Percentiles rank a stretch among this genome's conserved stretches.
Conservation (phyloP, 2,329 filamentous ascomycete species). For the Calcarisporium arbuscula region DNA sequence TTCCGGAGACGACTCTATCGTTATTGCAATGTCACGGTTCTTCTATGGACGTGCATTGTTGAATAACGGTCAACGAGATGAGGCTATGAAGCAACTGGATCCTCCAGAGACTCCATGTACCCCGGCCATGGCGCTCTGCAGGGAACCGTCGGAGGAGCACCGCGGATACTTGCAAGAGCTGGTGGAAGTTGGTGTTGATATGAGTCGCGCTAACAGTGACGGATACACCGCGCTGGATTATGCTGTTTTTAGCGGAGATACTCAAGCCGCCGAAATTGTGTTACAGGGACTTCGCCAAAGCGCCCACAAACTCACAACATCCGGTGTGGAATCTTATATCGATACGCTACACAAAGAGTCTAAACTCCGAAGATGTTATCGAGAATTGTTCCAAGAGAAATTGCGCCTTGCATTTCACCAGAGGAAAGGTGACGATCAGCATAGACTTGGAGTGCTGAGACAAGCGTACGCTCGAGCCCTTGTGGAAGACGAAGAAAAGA, state of each 20-base stretch:
- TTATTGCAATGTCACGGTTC: constrained; percentile 23
- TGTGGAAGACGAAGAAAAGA: constrained; percentile 15
- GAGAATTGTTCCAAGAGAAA: constrained; percentile 29
- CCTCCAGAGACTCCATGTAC: constrained; percentile 16
- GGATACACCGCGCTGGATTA: constrained; percentile 31
- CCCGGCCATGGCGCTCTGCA: constrained; percentile 29
- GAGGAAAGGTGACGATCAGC: constrained; percentile 10
- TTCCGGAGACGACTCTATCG: constrained; percentile 17
- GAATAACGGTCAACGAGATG: constrained; percentile 13
- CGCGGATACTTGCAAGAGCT: constrained; percentile 24
- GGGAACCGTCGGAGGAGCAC: constrained; percentile 30
- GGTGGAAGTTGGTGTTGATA: constrained; percentile 23
- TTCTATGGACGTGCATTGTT: constrained; percentile 25
- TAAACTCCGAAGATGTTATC: constrained; percentile 25
- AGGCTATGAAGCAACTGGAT: constrained; percentile 24
- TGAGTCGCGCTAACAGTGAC: constrained; percentile 23
- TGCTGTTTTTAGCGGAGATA: constrained; percentile 26
- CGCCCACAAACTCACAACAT: no score
- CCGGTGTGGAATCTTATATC: no score
- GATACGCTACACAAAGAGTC: constrained; percentile 15
- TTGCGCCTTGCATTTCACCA: constrained; percentile 25
- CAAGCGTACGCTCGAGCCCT: constrained; percentile 16
- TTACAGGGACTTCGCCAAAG: constrained; percentile 17
- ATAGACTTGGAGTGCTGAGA: constrained; percentile 16
- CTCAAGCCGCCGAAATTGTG: constrained; percentile 17